Conservation (phyloP, 164 flowering plant genomes). For the Euptelea pleiosperma region DNA sequence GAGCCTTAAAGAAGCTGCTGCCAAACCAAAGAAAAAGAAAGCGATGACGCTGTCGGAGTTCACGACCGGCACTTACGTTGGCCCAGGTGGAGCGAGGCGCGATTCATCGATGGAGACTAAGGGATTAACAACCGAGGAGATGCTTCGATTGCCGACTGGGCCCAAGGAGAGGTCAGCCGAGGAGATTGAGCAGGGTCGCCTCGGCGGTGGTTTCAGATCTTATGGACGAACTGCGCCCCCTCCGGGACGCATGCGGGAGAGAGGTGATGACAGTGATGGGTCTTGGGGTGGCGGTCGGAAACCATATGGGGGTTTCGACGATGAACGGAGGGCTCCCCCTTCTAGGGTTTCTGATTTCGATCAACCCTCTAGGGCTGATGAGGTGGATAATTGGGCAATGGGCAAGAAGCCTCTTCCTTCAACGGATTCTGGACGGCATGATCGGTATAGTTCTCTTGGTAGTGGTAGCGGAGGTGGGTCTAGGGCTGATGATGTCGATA, state of each 20-base stretch:
- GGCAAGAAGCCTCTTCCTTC: conserved; percentile 43
- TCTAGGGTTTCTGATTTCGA: conserved; percentile 65
- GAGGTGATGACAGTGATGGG: conserved; percentile 33
- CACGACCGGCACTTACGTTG: conserved; percentile 22
- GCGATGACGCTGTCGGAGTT: conserved; percentile 50
- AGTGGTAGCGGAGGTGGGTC: conserved; percentile 43
- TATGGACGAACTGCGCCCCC: conserved; percentile 42
- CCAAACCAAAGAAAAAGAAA: conserved; percentile 67
- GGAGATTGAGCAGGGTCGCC: conserved; percentile 54
- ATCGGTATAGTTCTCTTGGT: conserved; percentile 54
- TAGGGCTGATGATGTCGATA: conserved; percentile 77
- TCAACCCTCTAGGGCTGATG: conserved; percentile 84
- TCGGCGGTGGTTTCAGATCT: conserved; percentile 63
- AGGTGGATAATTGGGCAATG: conserved; percentile 74
- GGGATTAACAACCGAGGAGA: conserved; percentile 63
- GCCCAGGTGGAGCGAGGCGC: conserved; percentile 23
- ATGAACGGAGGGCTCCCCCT: conserved; percentile 46
- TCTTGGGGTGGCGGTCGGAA: conserved; percentile 50
- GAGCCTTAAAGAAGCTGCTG: conserved; percentile 45
- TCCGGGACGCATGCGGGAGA: conserved; percentile 24
- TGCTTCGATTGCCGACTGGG: conserved; percentile 68
- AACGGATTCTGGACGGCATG: conserved; percentile 38
- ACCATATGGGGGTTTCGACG: conserved; percentile 68
- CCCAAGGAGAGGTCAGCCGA: conserved; percentile 63
- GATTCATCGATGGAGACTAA: conserved; percentile 24